phyloP scores from a whole-genome alignment of 2,329 filamentous ascomycete species.

The Nemania diffusa region DNA sequence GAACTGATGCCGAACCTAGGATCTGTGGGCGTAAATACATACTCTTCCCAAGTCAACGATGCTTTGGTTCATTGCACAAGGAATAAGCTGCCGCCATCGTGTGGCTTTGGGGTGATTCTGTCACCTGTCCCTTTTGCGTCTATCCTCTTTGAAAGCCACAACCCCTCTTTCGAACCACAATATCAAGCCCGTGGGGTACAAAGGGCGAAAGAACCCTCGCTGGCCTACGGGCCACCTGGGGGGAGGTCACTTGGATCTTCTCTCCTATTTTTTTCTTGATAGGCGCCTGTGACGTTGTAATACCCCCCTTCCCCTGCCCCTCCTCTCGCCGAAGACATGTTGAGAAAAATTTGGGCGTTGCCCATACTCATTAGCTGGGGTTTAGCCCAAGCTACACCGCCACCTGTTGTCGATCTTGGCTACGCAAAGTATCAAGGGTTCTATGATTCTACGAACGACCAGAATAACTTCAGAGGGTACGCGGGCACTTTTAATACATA shows the following conservation, averaged over 20 bases:
- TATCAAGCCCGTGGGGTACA: background rate
- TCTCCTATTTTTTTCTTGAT: background rate
- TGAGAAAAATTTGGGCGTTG: slow-evolving; percentile 17
- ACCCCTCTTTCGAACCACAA: background rate
- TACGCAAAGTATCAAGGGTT: slow-evolving; percentile 59
- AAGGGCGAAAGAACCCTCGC: background rate
- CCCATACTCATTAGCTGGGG: slow-evolving; percentile 9
- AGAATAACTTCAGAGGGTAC: slow-evolving; percentile 60
- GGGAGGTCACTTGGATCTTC: background rate
- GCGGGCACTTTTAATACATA: background rate
- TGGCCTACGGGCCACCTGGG: background rate
- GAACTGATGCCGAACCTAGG: background rate
- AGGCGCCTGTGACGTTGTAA: background rate
- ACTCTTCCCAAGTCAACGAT: background rate
- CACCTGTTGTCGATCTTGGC: slow-evolving; percentile 54
- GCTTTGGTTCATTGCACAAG: background rate
- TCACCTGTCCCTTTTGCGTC: background rate
- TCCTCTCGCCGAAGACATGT: slow-evolving; percentile 12
- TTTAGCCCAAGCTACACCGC: slow-evolving; percentile 26
- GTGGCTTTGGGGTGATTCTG: background rate
- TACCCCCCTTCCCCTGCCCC: too few relatives aligned
- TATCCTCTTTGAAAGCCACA: background rate
- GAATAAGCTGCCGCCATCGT: background rate
- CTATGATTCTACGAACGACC: slow-evolving; percentile 50
- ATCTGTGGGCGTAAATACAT: background rate